phyloP scores from a whole-genome alignment of 768 basidiomycete genomes.

The Leccinum disarticulatum region DNA sequence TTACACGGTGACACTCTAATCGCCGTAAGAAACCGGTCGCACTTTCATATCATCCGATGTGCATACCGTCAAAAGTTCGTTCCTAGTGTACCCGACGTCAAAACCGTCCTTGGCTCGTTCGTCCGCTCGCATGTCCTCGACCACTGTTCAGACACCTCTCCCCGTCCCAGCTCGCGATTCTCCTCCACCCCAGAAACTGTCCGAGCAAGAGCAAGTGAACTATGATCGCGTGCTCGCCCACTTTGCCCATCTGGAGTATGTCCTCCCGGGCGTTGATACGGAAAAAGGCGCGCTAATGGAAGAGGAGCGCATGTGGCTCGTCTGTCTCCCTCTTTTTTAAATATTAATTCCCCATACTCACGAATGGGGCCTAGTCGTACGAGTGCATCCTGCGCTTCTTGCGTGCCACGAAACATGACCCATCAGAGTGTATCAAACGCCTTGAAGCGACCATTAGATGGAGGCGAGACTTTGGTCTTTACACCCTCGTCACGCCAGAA shows the following conservation, averaged over 20 bases:
- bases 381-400: constrained; percentile 78
- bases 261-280: constrained; percentile 43
- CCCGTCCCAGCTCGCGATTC: constrained; percentile 27
- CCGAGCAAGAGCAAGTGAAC: constrained; percentile 46
- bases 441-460: constrained; percentile 74
- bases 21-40: background rate
- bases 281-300: constrained; percentile 52
- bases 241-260: constrained; percentile 53
- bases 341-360: background rate
- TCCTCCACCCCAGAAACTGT: constrained; percentile 38
- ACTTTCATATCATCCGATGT: background rate
- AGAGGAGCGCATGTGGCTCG: constrained; percentile 77
- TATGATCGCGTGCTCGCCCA: constrained; percentile 55
- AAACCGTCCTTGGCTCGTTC: background rate
- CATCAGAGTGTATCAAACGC: constrained; percentile 53
- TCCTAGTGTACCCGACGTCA: background rate
- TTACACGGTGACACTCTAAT: too few species aligned
- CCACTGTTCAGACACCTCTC: constrained; percentile 18
- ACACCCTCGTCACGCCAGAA: constrained; percentile 57
- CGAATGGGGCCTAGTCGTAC: constrained; percentile 38
- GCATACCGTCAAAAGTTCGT: background rate
- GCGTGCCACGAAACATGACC: constrained; percentile 75
- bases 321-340: constrained; percentile 36
- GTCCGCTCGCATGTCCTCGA: constrained; percentile 27
- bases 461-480: constrained; percentile 77